phyloP scores from a whole-genome alignment of 495 filamentous ascomycete genomes.

The Entonaema liquescens region DNA sequence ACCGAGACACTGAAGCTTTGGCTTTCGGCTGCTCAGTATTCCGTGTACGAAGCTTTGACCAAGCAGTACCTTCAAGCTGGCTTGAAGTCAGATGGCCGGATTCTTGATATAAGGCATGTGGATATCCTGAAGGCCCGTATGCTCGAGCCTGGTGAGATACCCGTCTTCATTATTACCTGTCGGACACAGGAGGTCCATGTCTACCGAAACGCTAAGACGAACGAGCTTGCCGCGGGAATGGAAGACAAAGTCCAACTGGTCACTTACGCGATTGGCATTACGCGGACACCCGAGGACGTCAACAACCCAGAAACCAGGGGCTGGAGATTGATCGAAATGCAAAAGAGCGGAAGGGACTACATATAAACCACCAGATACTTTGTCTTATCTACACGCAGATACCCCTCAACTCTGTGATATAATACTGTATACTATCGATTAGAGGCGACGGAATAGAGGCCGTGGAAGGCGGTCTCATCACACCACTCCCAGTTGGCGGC shows the following conservation, averaged over 20 bases:
- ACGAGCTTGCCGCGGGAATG: slow-evolving; percentile 94
- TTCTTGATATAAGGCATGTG: slow-evolving; percentile 92
- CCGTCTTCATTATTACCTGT: slow-evolving; percentile 96
- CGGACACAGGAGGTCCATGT: slow-evolving; percentile 98
- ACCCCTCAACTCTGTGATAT: slow-evolving; percentile 26
- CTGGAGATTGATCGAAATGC: slow-evolving; percentile 96
- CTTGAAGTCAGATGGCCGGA: slow-evolving; percentile 90
- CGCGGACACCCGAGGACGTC: slow-evolving; percentile 90
- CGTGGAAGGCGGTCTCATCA: slow-evolving; percentile 36
- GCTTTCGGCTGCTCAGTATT: slow-evolving; percentile 94
- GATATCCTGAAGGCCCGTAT: slow-evolving; percentile 89
- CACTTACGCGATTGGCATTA: slow-evolving; percentile 96
- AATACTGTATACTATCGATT: slow-evolving; percentile 44
- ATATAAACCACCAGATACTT: slow-evolving; percentile 53
- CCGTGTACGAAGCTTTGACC: slow-evolving; percentile 90
- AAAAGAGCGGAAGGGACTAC: slow-evolving; percentile 97
- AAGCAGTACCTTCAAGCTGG: slow-evolving; percentile 94
- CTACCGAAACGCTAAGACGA: slow-evolving; percentile 88
- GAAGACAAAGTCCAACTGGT: slow-evolving; percentile 98
- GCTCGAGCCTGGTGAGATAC: slow-evolving; percentile 95
- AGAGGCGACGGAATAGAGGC: slow-evolving; percentile 26
- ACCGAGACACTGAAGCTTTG: slow-evolving; percentile 88
- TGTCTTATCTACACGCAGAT: slow-evolving; percentile 14
- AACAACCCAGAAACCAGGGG: slow-evolving; percentile 95
- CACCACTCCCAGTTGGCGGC: slow-evolving; percentile 44